Evolutionary conservation across 2,329 filamentous ascomycete genomes (phyloP), one percentile per base, ranked within the genome.

Genomic region (Trichoderma sp.): DNA sequence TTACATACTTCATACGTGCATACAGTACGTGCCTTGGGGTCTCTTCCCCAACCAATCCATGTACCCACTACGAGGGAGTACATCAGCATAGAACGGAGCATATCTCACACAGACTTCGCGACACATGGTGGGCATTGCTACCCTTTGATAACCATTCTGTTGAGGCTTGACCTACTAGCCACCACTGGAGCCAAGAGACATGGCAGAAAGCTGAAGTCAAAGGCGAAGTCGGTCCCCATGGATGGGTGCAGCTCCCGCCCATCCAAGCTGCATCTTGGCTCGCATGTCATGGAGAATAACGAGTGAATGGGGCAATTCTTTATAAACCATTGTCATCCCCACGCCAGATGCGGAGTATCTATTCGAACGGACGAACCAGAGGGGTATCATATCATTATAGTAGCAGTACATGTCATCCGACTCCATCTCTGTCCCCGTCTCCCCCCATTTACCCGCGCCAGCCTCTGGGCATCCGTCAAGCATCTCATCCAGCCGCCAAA

Each of bases 341-440:
- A 47, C 24, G 24, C 39, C 45, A 39, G 34, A 45, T 64, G n/a
- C n/a, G n/a, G n/a, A n/a, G 5, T 30, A 30, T 7, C 7, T 39
- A 45, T 24, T 51, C 54, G 47, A 64, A 59, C 54, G n/a, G n/a
- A n/a, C n/a, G 47, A 64, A 58, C 55, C 34, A 58, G 55, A 58
- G 62, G 62, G 54, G 62, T 59, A 64, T 64, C 54, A 55, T 59
- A 50, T 54, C 39, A 56, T 44, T 59, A 24, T 24, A 24, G 21
- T 24, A 34, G 28, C 1, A 45, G 24, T 54, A 43, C 24, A 56
- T 21, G 19, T 39, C 51, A 17, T 48, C 45, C 30, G 17, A 30
- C 54, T 44, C 54, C 12, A 3, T 14, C 34, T 39, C 12, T 12
- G 34, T 14, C 34, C 44, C 41, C 30, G 12, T 44, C 54, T 50